phyloP scores from a whole-genome alignment of 108 stramenopile species.

The Nitzschia sp. region DNA sequence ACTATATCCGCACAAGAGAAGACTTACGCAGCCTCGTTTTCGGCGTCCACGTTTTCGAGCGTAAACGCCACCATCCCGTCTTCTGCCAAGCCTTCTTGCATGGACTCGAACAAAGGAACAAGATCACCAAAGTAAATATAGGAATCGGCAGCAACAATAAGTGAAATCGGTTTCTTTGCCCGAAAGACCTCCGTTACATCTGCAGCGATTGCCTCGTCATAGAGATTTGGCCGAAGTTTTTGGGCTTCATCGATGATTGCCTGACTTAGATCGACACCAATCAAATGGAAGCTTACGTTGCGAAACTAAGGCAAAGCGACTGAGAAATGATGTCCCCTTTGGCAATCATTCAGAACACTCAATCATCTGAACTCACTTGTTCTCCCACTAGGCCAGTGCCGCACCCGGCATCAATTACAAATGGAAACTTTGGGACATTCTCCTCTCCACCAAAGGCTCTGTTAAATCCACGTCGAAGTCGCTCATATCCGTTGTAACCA shows the following conservation, averaged over 20 bases:
- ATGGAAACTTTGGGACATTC: conserved; percentile 37
- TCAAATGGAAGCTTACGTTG: conserved; percentile 60
- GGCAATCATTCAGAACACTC: too few relatives aligned
- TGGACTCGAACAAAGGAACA: conserved; percentile 61
- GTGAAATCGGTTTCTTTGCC: conserved; percentile 48
- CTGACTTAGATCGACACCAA: conserved; percentile 69
- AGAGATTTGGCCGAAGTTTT: conserved; percentile 58
- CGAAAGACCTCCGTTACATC: conserved; percentile 61
- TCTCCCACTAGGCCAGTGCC: conserved; percentile 80
- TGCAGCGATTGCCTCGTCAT: conserved; percentile 57
- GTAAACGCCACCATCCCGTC: conserved; percentile 66
- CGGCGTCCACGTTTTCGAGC: conserved; percentile 65
- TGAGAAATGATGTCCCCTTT: background rate
- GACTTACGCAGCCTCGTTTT: conserved; percentile 46
- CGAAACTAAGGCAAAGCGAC: conserved; percentile 48
- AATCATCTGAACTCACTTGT: conserved; percentile 45
- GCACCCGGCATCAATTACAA: conserved; percentile 74
- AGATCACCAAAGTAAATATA: conserved; percentile 83
- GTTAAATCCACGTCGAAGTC: conserved; percentile 65
- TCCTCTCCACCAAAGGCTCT: conserved; percentile 45
- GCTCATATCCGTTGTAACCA: conserved; percentile 67
- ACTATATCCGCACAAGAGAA: background rate
- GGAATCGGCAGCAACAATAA: conserved; percentile 73
- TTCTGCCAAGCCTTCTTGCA: conserved; percentile 48
- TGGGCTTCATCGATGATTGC: conserved; percentile 68